Percentiles rank a stretch among this genome's conserved stretches.
Conservation (phyloP, 345 rosid species). For the Tarenaya hassleriana region DNA sequence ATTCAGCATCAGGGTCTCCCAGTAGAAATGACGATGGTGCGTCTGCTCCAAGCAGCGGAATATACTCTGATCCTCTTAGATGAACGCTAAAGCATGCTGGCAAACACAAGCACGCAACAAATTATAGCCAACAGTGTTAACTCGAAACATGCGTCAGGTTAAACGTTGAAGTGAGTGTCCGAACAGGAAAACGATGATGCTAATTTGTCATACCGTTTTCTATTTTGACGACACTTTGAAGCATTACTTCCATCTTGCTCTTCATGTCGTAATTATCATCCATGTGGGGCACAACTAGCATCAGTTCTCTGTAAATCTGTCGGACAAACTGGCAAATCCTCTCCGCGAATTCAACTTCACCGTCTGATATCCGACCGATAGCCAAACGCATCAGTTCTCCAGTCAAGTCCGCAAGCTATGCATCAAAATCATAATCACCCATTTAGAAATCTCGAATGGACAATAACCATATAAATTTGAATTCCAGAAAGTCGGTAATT, state of each 20-base stretch:
- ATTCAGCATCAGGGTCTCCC: constrained; percentile 48
- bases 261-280: constrained; percentile 84
- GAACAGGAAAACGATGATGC: not conserved
- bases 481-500: constrained; percentile 11
- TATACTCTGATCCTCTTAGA: constrained; percentile 81
- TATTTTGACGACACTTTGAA: constrained; percentile 83
- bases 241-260: constrained; percentile 83
- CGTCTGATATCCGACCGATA: constrained; percentile 83
- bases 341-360: constrained; percentile 74
- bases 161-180: not conserved
- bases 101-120: constrained; percentile 12
- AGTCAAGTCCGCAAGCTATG: constrained; percentile 88
- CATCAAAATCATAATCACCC: constrained; percentile 14
- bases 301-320: constrained; percentile 74
- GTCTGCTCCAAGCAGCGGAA: constrained; percentile 50
- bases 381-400: constrained; percentile 98
- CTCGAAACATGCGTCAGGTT: too few relatives aligned
- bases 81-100: constrained; percentile 86
- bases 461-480: constrained; percentile 3
- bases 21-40: constrained; percentile 44
- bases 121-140: constrained; percentile 14
- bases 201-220: constrained; percentile 58
- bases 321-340: constrained; percentile 70
- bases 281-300: constrained; percentile 74
- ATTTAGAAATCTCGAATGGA: not conserved